These are phyloP conservation scores for Phytophthora agathidicida DNA, from an alignment of 352 stramenopile species.

Conservation along the genomic window DNA sequence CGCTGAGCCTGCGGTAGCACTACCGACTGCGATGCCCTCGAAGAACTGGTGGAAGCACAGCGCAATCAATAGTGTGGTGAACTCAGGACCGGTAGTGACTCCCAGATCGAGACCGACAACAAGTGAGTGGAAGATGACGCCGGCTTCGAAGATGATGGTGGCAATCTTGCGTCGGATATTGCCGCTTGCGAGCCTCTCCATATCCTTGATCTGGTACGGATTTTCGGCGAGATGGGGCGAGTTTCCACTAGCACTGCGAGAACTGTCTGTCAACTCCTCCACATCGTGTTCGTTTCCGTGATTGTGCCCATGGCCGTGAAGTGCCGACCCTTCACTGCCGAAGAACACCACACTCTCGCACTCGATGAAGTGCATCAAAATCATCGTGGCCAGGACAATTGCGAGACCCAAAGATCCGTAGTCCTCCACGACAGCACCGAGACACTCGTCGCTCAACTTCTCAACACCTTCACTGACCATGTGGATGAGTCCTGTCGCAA, in stretches of 20 bases:
- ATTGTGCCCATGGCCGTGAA: constrained; percentile 22
- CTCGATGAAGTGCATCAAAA: constrained; percentile 61
- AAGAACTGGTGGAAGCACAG: constrained; percentile 86
- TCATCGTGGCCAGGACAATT: constrained; percentile 49
- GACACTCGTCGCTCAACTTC: constrained; percentile 52
- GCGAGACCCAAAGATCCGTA: constrained; percentile 50
- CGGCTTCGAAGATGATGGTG: constrained; percentile 57
- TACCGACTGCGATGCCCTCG: constrained; percentile 65
- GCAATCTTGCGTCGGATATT: constrained; percentile 47
- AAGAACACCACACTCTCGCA: constrained; percentile 52
- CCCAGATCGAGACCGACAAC: constrained; percentile 71
- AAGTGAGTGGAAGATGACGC: constrained; percentile 71
- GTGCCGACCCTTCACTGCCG: constrained; percentile 5
- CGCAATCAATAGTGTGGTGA: constrained; percentile 64
- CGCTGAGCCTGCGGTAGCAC: constrained; percentile 45
- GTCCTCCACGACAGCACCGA: constrained; percentile 44
- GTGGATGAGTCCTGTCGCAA: constrained; percentile 69
- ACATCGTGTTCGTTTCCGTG: neutral
- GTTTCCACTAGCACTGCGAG: neutral
- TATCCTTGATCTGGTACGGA: constrained; percentile 1
- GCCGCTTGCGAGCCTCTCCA: neutral
- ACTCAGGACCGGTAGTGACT: constrained; percentile 49
- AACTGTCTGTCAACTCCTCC: constrained; percentile 2
- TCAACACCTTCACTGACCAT: constrained; percentile 62
- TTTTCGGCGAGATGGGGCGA: neutral